Evolutionary conservation across 1,139 yeast species (phyloP), one percentile per base, ranked within the genome.

Genomic region (Pichia cactophila): DNA sequence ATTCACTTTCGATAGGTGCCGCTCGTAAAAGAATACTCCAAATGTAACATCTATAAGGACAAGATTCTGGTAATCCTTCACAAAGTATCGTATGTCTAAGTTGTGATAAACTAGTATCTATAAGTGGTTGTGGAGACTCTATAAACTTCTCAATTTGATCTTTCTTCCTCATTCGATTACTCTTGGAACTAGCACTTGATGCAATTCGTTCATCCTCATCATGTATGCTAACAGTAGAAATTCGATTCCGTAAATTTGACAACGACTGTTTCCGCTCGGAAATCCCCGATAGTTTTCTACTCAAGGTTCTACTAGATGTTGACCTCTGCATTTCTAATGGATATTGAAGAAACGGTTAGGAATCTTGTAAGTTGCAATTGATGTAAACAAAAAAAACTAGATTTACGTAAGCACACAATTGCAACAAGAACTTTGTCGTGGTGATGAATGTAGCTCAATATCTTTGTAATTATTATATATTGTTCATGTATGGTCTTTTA

Each of bases 1-100:
- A 65, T 26, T 72, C 70, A 2, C 75, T 67, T 9, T 80, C 72
- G 43, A 76, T 72, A 39, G 86, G 83, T 2, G 83, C 78, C 0
- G 80, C 81, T 43, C 88, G 72, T 26, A 84, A 70, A 26, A 89
- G 70, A 20, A 89, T 83, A 2, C 92, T 78, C 97, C 97, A 89
- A 2, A 87, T 86, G 55, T 84, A 82, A 23, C 79, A 70, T 52
- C 97, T 68, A 61, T 86, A 82, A 1, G 94, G 81, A 60, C 90
- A 77, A 62, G 72, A 62, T 60, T 67, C 66, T 1, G 76, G 69
- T n/a, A 88, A 70, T 0, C 96, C 96, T 57, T 87, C 95, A 16
- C 86, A 80, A 20, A 88, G 72, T 16, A 88, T 78, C 71, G 82
- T 78, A 64, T 88, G 87, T 42, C 96, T 74, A 46, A 88, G 73